Evolutionary conservation across 768 basidiomycete genomes (phyloP), one percentile per base, ranked within the genome.

Genomic region (Tricholoma bakamatsutake): DNA sequence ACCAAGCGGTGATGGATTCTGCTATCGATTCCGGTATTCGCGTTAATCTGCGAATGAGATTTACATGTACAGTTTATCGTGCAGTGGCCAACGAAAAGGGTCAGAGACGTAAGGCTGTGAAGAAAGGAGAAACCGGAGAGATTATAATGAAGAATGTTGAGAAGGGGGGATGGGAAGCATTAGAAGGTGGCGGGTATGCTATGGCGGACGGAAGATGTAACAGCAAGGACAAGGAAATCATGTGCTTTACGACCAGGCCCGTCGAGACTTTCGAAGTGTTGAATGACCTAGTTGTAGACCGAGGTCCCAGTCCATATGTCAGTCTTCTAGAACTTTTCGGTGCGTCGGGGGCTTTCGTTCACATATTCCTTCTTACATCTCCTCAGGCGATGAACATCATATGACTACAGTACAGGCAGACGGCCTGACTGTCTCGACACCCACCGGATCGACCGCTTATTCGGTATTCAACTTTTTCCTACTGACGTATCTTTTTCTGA

Each of bases 321-420:
- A 94, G 91, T 66, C 77, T 93, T 62, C 75, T 99, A 58, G 97
- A 99, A 71, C 80, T 99, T 12, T 99, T 99, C 64, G 97, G 96
- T 98, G 63, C 63, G 87, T 76, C 33, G 56, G 49, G 10, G 50
- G 31, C 17, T 30, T 21, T 5, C 24, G 13, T 11, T 6, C 18
- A 17, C n/a, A 42, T 57, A 42, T 33, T 39, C 52, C 35, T 30
- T 6, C 21, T 48, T n/a, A 30, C 13, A 15, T 30, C 2, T 31
- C 9, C 33, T 10, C 60, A 98, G 96, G 94, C 57, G 97, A 99
- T 67, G 96, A 99, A 60, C 93, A 99, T 70, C 97, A 98, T 74
- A 87, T 99, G 82, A 99, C 97, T 1, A 99, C 97, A 2, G 97
- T 98, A 2, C 97, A 98, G 73, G 97, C 95, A 0, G 97, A 99